Evolutionary conservation across 2,329 filamentous ascomycete genomes (phyloP).

Genomic region (Cercospora janseana): DNA sequence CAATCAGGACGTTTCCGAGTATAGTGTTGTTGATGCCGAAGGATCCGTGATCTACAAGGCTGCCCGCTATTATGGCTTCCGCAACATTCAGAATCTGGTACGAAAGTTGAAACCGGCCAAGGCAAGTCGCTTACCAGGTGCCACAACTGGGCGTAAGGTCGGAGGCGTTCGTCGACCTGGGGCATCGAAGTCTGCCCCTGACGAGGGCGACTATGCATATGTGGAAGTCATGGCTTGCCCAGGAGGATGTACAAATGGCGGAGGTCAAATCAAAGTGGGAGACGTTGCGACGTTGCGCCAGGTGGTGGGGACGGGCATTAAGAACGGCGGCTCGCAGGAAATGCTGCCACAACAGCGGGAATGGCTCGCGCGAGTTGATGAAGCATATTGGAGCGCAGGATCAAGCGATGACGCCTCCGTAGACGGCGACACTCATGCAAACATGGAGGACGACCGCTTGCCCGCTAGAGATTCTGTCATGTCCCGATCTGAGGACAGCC

Average conservation of each 20-base stretch:
- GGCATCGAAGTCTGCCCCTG: slow-evolving; percentile 35
- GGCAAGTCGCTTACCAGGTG: slow-evolving; percentile 76
- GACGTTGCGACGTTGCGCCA: slow-evolving; percentile 58
- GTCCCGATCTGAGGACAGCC: slow-evolving; percentile 30
- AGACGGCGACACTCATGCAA: slow-evolving; percentile 19
- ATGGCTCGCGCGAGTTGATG: slow-evolving; percentile 75
- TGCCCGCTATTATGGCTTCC: slow-evolving; percentile 93
- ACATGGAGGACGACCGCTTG: slow-evolving; percentile 21
- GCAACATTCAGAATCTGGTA: slow-evolving; percentile 97
- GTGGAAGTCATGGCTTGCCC: slow-evolving; percentile 99
- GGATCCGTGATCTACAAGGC: slow-evolving; percentile 64
- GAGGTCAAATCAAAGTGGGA: slow-evolving; percentile 88
- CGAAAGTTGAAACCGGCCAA: slow-evolving; percentile 81
- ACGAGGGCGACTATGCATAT: slow-evolving; percentile 70
- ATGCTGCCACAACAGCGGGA: slow-evolving; percentile 74
- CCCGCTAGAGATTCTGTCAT: slow-evolving; percentile 27
- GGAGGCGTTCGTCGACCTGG: slow-evolving; percentile 43
- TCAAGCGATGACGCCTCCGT: slow-evolving; percentile 24
- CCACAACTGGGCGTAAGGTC: slow-evolving; percentile 52
- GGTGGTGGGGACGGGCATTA: slow-evolving; percentile 36
- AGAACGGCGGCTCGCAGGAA: slow-evolving; percentile 38
- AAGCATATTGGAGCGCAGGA: slow-evolving; percentile 40
- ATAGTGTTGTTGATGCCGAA: slow-evolving; percentile 58
- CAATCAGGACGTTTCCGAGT: slow-evolving; percentile 89
- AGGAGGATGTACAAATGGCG: slow-evolving; percentile 97